phyloP scores from a whole-genome alignment of 805 yeast species.

The Kurtzmaniella cleridarum region DNA sequence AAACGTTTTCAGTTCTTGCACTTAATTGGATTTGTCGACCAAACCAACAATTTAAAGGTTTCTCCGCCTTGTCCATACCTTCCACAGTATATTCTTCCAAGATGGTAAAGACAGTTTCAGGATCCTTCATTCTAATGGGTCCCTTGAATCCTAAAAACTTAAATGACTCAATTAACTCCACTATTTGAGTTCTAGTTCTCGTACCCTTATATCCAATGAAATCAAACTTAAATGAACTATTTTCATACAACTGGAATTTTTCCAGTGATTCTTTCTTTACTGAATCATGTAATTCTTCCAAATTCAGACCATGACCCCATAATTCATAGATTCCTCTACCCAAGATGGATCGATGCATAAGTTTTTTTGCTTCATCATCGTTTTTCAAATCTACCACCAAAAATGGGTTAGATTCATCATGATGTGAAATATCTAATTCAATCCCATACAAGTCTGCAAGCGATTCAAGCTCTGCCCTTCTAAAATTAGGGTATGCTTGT shows the following conservation, averaged over 20 bases:
- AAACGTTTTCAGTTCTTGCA: slow-evolving; percentile 55
- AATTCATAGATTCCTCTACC: slow-evolving; percentile 75
- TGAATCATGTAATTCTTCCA: slow-evolving; percentile 53
- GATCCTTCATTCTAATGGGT: slow-evolving; percentile 68
- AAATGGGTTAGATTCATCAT: slow-evolving; percentile 63
- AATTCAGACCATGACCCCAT: slow-evolving; percentile 66
- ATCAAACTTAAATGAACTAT: slow-evolving; percentile 72
- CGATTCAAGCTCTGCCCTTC: slow-evolving; percentile 79
- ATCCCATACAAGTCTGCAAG: slow-evolving; percentile 63
- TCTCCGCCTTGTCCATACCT: slow-evolving; percentile 41
- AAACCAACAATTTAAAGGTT: slow-evolving; percentile 60
- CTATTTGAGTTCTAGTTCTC: slow-evolving; percentile 45
- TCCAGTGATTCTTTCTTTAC: slow-evolving; percentile 29
- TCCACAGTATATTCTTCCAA: slow-evolving; percentile 63
- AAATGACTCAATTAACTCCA: slow-evolving; percentile 67
- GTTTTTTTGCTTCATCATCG: slow-evolving; percentile 60
- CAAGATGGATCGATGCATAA: slow-evolving; percentile 64
- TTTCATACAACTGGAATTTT: slow-evolving; percentile 33
- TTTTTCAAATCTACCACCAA: slow-evolving; percentile 58
- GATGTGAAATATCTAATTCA: slow-evolving; percentile 52
- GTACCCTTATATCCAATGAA: slow-evolving; percentile 71
- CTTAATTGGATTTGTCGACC: slow-evolving; percentile 66
- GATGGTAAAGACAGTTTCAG: slow-evolving; percentile 65
- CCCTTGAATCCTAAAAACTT: slow-evolving; percentile 69
- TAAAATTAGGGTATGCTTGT: slow-evolving; percentile 73